Evolutionary conservation across 768 basidiomycete species (phyloP), one percentile per base, ranked within the genome.

Genomic region (Hemileccinum impolitum): DNA sequence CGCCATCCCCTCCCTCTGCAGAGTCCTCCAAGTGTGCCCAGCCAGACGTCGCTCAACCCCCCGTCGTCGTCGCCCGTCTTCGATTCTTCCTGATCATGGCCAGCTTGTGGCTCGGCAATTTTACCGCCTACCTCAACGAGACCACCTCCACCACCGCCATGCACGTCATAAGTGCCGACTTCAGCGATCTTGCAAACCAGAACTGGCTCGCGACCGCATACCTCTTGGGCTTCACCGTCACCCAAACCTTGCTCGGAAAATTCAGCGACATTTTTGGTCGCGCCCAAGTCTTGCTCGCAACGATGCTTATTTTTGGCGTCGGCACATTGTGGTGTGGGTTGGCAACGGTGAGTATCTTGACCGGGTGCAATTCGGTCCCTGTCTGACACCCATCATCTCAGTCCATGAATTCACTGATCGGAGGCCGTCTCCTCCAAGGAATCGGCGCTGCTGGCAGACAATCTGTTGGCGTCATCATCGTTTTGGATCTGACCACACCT

Each of bases 361-460:
- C 10, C 40, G 28, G 7, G 28, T 9, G 12, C 17, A 12, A 23
- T 11, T 12, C 3, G 25, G 1, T 13, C 15, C 18, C 32, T 21
- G 26, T 4, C 25, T 46, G 44, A 60, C 54, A 38, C 46, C 4
- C 42, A 10, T 23, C 21, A 21, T 49, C 25, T 5, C 47, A 69
- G 67, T 68, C 67, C 39, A 69, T 69, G 67, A 57, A 64, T 42
- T 70, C 67, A 26, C 40, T 69, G 35, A 70, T 69, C 17, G 50
- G 45, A 6, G 67, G 67, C 1, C 68, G 67, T 39, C 59, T 70
- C 36, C 52, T 69, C 12, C 70, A 71, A 47, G 68, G 68, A n/a
- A 68, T 71, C 30, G 68, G 68, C 11, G 68, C 70, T 15, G 70
- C 70, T 1, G 68, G 68, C 25, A 59, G 68, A 48, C 70, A 71